These are phyloP conservation scores for Linnemannia exigua DNA, from an alignment of 192 early-diverging fungal species.

Conservation along the genomic window DNA sequence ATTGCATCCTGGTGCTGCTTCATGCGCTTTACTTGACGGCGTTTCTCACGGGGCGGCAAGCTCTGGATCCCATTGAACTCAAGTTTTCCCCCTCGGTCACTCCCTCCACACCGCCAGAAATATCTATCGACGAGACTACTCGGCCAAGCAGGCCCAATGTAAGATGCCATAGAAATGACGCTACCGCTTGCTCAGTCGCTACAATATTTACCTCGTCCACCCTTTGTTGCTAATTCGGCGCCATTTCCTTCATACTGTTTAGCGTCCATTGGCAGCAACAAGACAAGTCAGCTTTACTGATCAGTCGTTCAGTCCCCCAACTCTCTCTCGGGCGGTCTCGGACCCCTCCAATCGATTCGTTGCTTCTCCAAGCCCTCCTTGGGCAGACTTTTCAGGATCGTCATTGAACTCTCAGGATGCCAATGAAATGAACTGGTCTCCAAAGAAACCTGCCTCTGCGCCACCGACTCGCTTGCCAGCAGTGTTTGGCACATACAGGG, in stretches of 20 bases:
- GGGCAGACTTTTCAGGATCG: background rate
- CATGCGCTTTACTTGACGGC: slow-evolving; percentile 8
- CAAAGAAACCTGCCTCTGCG: slow-evolving; percentile 12
- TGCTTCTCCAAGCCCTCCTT: background rate
- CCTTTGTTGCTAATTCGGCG: background rate
- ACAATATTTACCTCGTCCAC: background rate
- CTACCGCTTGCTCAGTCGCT: background rate
- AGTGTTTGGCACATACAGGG: slow-evolving; percentile 42
- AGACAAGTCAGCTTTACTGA: background rate
- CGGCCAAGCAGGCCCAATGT: background rate
- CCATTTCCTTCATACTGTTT: background rate
- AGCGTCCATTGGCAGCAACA: background rate
- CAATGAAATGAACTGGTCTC: slow-evolving; percentile 41
- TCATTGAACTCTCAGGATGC: slow-evolving; percentile 19
- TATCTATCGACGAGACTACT: background rate
- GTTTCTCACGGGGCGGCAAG: background rate
- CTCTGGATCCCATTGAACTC: slow-evolving; percentile 23
- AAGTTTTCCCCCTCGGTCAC: background rate
- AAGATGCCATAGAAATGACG: background rate
- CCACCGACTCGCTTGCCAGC: background rate
- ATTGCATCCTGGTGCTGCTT: background rate
- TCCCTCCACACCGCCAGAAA: background rate
- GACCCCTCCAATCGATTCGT: background rate
- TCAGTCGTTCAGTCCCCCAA: background rate
- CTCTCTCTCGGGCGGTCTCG: background rate